Evolutionary conservation across 1,139 yeast species (phyloP).

Genomic region (Taiozyma sp.): DNA sequence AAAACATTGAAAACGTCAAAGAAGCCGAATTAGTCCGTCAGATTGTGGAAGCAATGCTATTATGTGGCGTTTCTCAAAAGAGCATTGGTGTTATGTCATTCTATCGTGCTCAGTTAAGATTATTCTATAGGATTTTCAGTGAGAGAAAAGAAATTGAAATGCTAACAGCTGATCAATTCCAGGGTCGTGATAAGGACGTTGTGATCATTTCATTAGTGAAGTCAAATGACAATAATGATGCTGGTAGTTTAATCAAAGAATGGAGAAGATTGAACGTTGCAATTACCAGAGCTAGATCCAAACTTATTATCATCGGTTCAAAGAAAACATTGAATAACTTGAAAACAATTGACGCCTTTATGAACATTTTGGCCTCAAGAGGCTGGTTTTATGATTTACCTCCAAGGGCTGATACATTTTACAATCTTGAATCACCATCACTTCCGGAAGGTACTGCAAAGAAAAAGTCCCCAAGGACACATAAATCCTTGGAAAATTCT

Average conservation of each 20-base stretch:
- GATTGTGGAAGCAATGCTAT: constrained; percentile 52
- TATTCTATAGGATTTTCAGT: constrained; percentile 42
- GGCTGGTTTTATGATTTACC: constrained; percentile 65
- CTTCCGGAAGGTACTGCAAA: neutral
- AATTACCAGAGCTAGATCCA: constrained; percentile 82
- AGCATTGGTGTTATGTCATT: constrained; percentile 85
- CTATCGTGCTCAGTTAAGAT: constrained; percentile 72
- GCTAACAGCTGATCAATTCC: constrained; percentile 92
- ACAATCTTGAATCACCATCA: constrained; percentile 19
- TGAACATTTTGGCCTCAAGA: constrained; percentile 50
- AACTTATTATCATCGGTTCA: constrained; percentile 80
- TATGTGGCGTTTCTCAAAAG: constrained; percentile 53
- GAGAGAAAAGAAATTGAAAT: constrained; percentile 52
- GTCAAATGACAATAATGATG: constrained; percentile 58
- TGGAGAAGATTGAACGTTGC: constrained; percentile 95
- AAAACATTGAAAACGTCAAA: constrained; percentile 61
- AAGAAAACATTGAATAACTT: constrained; percentile 52
- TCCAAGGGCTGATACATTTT: constrained; percentile 34
- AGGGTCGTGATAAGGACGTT: constrained; percentile 93
- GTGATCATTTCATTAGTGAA: constrained; percentile 83
- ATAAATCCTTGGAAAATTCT: constrained; percentile 6
- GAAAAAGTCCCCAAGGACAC: neutral
- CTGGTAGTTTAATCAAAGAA: constrained; percentile 78
- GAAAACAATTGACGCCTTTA: constrained; percentile 54
- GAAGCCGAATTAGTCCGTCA: constrained; percentile 67